Evolutionary conservation across 129 eudicot genomes (phyloP), one percentile per base, ranked within the genome.

Genomic region (Glebionis coronaria): DNA sequence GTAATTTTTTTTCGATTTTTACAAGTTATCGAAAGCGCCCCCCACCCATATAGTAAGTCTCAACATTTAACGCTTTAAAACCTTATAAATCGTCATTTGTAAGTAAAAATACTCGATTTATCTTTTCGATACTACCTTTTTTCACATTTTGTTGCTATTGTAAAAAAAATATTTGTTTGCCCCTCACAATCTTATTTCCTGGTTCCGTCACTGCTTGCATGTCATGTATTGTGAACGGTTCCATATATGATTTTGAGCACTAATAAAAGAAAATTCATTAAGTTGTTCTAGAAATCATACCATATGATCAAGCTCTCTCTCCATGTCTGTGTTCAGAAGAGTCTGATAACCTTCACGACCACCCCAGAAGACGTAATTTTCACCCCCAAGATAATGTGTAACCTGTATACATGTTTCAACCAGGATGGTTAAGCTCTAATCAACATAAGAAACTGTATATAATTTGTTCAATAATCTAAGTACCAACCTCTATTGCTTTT

Each of bases 341-440:
- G 93, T 76, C 72, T 94, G 99, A 78, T 94, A 94, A 65, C 99
- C 99, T 51, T 94, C 99, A 57, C 99, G 97, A 76, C 99, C 99
- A 19, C 99, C 99, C 99, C 99, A 94, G 68, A 94, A 94, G 25
- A 94, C 99, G 66, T 82, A 94, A 65, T 94, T 94, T 72, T 94
- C 99, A 70, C 99, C 99, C 19, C 99, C 99, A 0, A 94, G 90
- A 89, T 89, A 89, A 78, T 94, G 99, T 58, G 99, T 94, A 19
- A 94, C 99, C 97, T 93, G 82, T 56, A 16, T 10, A 15, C 18
- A 78, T 46, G 8, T 55, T 45, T 44, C 13, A 49, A 28, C 72
- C 19, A 27, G 45, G 21, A 49, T 9, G 60, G 6, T 63, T 12
- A 42, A 45, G 16, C 5, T 68, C 62, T 10, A 38, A 9, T 67